These are phyloP conservation scores for Ophiocordyceps camponoti-leonardi DNA, from an alignment of 2,329 filamentous ascomycete species.

Conservation along the genomic window DNA sequence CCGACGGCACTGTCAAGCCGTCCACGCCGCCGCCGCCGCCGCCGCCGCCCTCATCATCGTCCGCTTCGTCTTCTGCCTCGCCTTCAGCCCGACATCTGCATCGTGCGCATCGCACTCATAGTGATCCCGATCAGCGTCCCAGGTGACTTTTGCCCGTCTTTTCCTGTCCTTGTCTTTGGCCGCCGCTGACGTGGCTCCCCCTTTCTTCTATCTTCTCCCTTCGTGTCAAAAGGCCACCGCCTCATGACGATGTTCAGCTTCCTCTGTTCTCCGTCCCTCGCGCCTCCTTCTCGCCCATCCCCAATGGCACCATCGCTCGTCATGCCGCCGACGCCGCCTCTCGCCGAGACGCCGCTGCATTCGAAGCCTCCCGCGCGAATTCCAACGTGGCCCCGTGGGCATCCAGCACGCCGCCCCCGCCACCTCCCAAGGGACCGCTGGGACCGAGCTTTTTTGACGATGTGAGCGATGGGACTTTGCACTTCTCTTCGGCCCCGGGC, in stretches of 20 bases:
- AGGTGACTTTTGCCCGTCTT: slow-evolving; percentile 14
- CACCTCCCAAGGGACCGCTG: slow-evolving; percentile 16
- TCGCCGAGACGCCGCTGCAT: slow-evolving; percentile 44
- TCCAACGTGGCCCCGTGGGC: slow-evolving; percentile 44
- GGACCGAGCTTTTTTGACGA: slow-evolving; percentile 55
- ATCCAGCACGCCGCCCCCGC: slow-evolving; percentile 19
- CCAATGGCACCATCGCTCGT: slow-evolving; percentile 21
- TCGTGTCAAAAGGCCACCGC: slow-evolving; percentile 7
- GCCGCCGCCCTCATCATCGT: slow-evolving; percentile 3
- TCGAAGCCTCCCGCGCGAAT: slow-evolving; percentile 24
- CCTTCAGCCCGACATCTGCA: slow-evolving; percentile 7
- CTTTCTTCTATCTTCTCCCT: no score
- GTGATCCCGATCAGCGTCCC: slow-evolving; percentile 17
- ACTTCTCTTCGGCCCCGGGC: slow-evolving; percentile 54
- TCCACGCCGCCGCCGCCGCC: slow-evolving; percentile 15
- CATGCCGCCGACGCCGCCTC: slow-evolving; percentile 50
- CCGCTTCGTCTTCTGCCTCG: slow-evolving; percentile 10
- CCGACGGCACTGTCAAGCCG: slow-evolving; percentile 41
- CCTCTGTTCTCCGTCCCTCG: slow-evolving; percentile 29
- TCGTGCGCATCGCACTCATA: slow-evolving; percentile 13
- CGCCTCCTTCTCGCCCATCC: slow-evolving; percentile 28
- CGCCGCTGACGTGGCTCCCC: neutral
- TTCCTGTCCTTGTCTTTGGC: slow-evolving; percentile 3
- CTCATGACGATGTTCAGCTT: slow-evolving; percentile 23
- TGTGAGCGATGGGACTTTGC: slow-evolving; percentile 55